phyloP scores from a whole-genome alignment of 345 rosid species.

The Acer negundo region DNA sequence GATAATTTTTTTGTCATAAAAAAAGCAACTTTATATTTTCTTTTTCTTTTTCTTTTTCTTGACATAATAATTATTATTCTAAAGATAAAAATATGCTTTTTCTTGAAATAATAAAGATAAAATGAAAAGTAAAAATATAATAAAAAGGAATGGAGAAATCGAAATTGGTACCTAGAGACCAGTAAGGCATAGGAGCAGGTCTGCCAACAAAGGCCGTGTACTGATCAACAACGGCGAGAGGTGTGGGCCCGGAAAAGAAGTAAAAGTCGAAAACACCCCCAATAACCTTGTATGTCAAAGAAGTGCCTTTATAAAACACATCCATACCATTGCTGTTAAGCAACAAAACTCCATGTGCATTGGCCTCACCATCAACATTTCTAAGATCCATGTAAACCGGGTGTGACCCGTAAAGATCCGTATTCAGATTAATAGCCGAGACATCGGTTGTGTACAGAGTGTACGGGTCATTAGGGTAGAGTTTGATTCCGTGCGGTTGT shows the following conservation, averaged over 20 bases:
- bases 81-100: not conserved
- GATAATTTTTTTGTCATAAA: no score
- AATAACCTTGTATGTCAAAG: conserved; percentile 85
- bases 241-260: conserved; percentile 83
- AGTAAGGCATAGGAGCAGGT: conserved; percentile 99
- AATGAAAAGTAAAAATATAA: no score
- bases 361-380: conserved; percentile 61
- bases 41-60: not conserved
- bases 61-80: not conserved
- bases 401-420: conserved; percentile 91
- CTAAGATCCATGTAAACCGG: conserved; percentile 98
- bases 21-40: not conserved
- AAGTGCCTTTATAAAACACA: conserved; percentile 77
- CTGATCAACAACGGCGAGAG: conserved; percentile 80
- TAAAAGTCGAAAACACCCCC: conserved; percentile 95
- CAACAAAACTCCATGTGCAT: conserved; percentile 77
- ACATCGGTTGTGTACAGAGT: conserved; percentile 84
- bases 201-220: conserved; percentile 81
- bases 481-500: conserved; percentile 90
- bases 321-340: conserved; percentile 98
- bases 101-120: not conserved
- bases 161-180: conserved; percentile 75
- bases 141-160: not conserved
- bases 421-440: conserved; percentile 80
- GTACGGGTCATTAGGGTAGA: conserved; percentile 90